Percentiles rank a stretch among this genome's conserved stretches.
These are phyloP conservation scores for Aspergillus pseudoterreus DNA, from an alignment of 2,329 filamentous ascomycete species.

Conservation along the genomic window DNA sequence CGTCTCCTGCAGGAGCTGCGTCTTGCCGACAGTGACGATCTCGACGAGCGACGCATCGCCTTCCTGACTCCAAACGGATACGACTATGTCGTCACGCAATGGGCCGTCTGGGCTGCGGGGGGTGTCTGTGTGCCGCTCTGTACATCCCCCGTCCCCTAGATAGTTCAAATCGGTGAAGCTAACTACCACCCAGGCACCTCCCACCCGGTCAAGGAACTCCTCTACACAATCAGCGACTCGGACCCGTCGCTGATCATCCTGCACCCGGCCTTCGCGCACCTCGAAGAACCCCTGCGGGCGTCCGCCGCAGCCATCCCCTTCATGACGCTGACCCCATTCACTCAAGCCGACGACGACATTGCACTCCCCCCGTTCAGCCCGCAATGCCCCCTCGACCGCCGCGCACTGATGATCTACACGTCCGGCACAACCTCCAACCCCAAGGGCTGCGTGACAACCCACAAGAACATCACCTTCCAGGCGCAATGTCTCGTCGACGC, in stretches of 20 bases:
- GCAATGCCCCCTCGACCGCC: conserved; percentile 24
- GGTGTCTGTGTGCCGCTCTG: conserved; percentile 43
- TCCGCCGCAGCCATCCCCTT: conserved; percentile 25
- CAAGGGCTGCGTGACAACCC: conserved; percentile 44
- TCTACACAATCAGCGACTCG: conserved; percentile 42
- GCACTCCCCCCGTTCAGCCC: conserved; percentile 32
- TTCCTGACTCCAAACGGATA: conserved; percentile 41
- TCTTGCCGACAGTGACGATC: conserved; percentile 20
- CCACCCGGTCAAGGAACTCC: conserved; percentile 40
- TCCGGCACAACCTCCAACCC: conserved; percentile 40
- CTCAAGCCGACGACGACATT: conserved; percentile 14
- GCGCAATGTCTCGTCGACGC: conserved; percentile 27
- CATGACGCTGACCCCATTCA: conserved; percentile 22
- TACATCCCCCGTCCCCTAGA: conserved; percentile 19
- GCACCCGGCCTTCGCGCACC: conserved; percentile 36
- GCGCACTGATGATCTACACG: conserved; percentile 43
- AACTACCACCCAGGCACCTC: conserved; percentile 30
- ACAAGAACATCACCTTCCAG: conserved; percentile 38
- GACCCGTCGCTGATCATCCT: conserved; percentile 41
- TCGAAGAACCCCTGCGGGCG: conserved; percentile 30
- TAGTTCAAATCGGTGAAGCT: background rate
- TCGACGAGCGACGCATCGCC: conserved; percentile 38
- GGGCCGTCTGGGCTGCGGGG: conserved; percentile 43
- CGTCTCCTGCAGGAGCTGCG: conserved; percentile 31
- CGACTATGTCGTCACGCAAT: conserved; percentile 41